Evolutionary conservation across 768 basidiomycete species (phyloP).

Genomic region (Filobasidium floriforme): DNA sequence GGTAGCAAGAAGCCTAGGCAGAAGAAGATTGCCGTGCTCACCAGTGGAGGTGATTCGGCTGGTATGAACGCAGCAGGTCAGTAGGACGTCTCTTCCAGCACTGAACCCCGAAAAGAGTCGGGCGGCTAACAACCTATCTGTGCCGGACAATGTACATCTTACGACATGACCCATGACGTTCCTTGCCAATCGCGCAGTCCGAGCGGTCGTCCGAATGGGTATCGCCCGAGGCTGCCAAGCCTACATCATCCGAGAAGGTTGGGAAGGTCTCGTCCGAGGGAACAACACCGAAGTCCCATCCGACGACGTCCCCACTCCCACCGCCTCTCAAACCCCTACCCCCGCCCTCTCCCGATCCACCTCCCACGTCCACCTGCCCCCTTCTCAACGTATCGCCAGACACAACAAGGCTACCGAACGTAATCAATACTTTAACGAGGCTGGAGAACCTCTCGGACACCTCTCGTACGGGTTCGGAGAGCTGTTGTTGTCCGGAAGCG

Average conservation of each 20-base stretch:
- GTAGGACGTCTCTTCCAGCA: constrained; percentile 6
- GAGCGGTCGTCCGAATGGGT: constrained; percentile 83
- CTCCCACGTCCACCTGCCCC: constrained; percentile 40
- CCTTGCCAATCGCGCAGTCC: constrained; percentile 50
- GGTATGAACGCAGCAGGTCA: constrained; percentile 52
- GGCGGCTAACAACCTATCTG: too few species aligned
- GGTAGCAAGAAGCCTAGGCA: constrained; percentile 25
- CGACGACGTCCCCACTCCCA: constrained; percentile 24
- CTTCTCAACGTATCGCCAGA: constrained; percentile 32
- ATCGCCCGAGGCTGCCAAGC: constrained; percentile 91
- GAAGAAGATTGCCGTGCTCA: constrained; percentile 91
- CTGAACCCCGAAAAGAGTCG: too few species aligned
- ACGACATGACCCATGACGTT: neutral
- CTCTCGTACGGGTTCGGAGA: constrained; percentile 48
- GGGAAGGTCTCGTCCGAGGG: constrained; percentile 95
- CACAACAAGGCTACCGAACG: constrained; percentile 16
- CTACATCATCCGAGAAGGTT: constrained; percentile 94
- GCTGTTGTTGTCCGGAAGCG: constrained; percentile 53
- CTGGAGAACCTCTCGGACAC: constrained; percentile 31
- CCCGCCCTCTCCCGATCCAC: constrained; percentile 34
- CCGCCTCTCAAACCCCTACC: constrained; percentile 22
- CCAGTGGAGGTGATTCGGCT: constrained; percentile 93
- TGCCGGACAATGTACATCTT: neutral
- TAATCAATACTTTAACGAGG: neutral
- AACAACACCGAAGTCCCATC: constrained; percentile 52